Evolutionary conservation across 176 grass and related monocot species (phyloP).

Genomic region (Triticum monococcum): DNA sequence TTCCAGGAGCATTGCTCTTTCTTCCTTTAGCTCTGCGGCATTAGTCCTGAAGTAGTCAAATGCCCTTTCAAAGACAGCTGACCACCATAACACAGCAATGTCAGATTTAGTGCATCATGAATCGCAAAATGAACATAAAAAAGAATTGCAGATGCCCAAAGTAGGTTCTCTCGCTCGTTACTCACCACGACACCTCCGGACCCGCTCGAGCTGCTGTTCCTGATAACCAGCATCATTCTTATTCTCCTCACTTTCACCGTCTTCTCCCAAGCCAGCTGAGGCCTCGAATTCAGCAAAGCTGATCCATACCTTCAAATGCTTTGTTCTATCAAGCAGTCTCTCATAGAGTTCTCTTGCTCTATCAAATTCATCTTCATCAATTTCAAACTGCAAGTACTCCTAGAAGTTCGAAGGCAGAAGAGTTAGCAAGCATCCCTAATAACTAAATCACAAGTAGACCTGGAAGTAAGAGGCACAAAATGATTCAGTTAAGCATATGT

Average conservation of each 20-base stretch:
- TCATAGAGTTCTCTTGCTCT: constrained; percentile 79
- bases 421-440: constrained; percentile 8
- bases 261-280: constrained; percentile 59
- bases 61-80: constrained; percentile 80
- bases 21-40: constrained; percentile 82
- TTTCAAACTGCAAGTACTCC: constrained; percentile 91
- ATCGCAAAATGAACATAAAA: constrained; percentile 8
- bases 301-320: constrained; percentile 90
- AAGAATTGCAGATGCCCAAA: not conserved
- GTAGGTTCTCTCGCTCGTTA: not conserved
- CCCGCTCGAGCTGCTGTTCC: constrained; percentile 40
- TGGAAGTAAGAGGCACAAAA: not conserved
- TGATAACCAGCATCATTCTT: constrained; percentile 41
- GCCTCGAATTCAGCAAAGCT: constrained; percentile 92
- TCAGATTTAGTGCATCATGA: not conserved
- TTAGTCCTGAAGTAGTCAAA: constrained; percentile 82
- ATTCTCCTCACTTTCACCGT: constrained; percentile 37
- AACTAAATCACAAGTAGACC: not conserved
- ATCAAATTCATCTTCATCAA: constrained; percentile 68
- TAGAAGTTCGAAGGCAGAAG: constrained; percentile 24
- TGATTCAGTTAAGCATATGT: not conserved
- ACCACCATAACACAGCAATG: constrained; percentile 10
- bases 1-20: constrained; percentile 95
- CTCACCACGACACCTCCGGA: constrained; percentile 62
- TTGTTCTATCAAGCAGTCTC: constrained; percentile 81